phyloP scores from a whole-genome alignment of 176 grass and related monocot genomes.

The Eragrostis nindensis region DNA sequence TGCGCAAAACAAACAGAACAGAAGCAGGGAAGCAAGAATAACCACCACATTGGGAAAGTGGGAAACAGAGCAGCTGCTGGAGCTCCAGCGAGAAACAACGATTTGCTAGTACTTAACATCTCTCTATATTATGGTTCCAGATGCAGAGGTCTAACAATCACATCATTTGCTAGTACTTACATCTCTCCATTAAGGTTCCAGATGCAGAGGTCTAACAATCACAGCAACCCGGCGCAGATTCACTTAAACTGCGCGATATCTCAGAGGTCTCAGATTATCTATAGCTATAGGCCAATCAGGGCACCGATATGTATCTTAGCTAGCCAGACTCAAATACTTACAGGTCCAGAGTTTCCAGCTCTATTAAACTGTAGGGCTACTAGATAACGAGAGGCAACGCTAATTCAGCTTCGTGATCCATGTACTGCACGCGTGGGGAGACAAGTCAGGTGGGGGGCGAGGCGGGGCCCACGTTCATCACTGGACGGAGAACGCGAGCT shows the following conservation, averaged over 20 bases:
- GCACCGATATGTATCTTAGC: not conserved
- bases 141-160: not conserved
- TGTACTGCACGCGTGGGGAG: not conserved
- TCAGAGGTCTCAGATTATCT: not conserved
- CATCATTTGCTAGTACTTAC: not conserved
- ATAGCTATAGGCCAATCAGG: not conserved
- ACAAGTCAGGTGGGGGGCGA: too few relatives aligned
- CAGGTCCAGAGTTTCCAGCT: conserved; percentile 19
- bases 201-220: not conserved
- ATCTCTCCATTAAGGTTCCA: conserved; percentile 19
- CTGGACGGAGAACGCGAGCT: conserved; percentile 17
- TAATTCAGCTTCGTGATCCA: not conserved
- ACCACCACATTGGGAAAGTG: too few relatives aligned
- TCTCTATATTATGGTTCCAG: conserved; percentile 18
- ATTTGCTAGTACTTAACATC: not conserved
- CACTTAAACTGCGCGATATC: not conserved
- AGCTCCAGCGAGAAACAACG: not conserved
- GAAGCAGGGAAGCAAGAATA: not conserved
- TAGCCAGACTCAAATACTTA: conserved; percentile 26
- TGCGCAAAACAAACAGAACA: too few relatives aligned
- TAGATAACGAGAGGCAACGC: not conserved
- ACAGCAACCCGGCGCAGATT: not conserved
- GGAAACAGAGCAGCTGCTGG: too few relatives aligned
- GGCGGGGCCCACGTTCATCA: not conserved
- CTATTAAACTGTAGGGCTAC: not conserved